Base-by-base conservation (phyloP, 192 early-diverging fungal species). In the Coemansia aciculifera region DNA sequence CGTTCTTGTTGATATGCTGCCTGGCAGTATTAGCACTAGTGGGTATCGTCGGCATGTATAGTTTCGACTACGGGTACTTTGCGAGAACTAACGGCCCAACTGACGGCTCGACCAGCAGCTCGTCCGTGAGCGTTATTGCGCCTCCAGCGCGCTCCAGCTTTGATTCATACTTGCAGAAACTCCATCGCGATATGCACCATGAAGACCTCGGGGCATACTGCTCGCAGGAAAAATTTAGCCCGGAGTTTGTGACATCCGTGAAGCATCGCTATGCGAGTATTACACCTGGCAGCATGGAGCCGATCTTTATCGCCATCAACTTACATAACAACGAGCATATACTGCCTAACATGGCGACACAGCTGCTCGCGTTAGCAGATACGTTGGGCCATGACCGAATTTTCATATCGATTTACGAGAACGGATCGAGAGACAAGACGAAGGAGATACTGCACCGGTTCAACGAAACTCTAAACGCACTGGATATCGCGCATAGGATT, bases 371-470 rank as follows among this genome's bases (percentile, higher is more conserved):
- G 1, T 34, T 85, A 11, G 65, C 73, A 7, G 62, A 70, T 17
- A 29, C 70, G 3, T 61, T 85, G 39, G 84, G 81, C 3, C 73
- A 51, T n/a, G 23, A 61, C 8, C 60, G 38, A 2, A 42, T 81
- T 15, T 83, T 83, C 62, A 21, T 85, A 23, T 83, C 81, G 13
- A 66, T 85, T 3, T 85, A 72, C 46, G 84, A 85, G 43, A 85
- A 80, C 64, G 84, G 74, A 29, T 83, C 81, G 7, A 54, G 56
- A 0, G 81, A 85, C 44, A 44, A 46, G 17, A 85, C 84, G 24
- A 75, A 72, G 38, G 27, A 48, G 13, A 75, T 83, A 27, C 63
- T 85, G 36, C 64, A 31, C 5, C 52, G 44, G 31, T 71, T 82
- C 15, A 32, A 60, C 5, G 4, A 29, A 3, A 63, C 64, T 3